phyloP scores from a whole-genome alignment of 768 basidiomycete species.

The Kondoa subrosea region DNA sequence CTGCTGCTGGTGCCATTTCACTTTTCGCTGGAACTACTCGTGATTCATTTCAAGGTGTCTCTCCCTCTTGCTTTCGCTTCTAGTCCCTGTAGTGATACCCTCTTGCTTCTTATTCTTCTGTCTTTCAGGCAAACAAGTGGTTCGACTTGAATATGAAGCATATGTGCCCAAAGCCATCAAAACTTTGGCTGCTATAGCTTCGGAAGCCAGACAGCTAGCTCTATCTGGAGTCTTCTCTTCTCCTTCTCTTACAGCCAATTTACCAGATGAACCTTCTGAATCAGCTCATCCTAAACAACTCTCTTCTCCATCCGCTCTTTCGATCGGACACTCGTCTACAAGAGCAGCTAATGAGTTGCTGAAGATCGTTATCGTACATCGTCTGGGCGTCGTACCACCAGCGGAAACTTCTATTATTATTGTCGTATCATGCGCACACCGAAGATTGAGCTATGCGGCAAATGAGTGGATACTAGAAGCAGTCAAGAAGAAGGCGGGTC shows the following conservation, averaged over 20 bases:
- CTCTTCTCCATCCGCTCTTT: neutral
- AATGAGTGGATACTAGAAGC: slow-evolving; percentile 73
- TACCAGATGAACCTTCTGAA: slow-evolving; percentile 7
- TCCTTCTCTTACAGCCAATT: neutral
- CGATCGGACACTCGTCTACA: neutral
- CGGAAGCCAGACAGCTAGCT: slow-evolving; percentile 20
- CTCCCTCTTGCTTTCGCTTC: no score
- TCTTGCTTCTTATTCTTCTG: neutral
- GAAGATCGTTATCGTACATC: slow-evolving; percentile 52
- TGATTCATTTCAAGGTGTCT: slow-evolving; percentile 60
- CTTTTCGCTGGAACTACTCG: slow-evolving; percentile 73
- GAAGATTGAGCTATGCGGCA: slow-evolving; percentile 59
- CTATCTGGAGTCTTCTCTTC: slow-evolving; percentile 7
- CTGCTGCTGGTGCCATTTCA: slow-evolving; percentile 53
- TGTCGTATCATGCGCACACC: slow-evolving; percentile 52
- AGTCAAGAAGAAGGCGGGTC: slow-evolving; percentile 62
- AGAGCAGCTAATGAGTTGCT: slow-evolving; percentile 33
- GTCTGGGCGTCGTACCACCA: slow-evolving; percentile 50
- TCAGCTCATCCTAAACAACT: neutral
- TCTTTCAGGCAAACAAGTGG: slow-evolving; percentile 23
- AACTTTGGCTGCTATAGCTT: slow-evolving; percentile 21
- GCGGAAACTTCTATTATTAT: slow-evolving; percentile 49
- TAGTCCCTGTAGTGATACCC: no score
- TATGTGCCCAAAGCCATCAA: slow-evolving; percentile 28
- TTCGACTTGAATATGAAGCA: slow-evolving; percentile 27